These are phyloP conservation scores for Yamadazyma pseudoaaseri DNA, from an alignment of 1,139 yeast species.

Conservation along the genomic window DNA sequence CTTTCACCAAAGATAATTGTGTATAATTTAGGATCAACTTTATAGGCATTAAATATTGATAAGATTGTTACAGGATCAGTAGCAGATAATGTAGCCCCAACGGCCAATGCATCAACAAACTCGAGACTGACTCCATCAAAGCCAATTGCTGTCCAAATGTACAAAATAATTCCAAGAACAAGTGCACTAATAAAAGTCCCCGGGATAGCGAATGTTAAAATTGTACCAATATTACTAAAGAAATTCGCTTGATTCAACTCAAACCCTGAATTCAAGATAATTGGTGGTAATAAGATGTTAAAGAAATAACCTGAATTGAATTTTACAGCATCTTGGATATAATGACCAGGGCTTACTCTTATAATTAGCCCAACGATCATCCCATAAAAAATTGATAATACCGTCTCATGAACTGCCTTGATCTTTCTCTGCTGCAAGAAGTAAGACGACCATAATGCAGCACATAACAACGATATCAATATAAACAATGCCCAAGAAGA, in stretches of 20 bases:
- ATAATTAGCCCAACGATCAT: constrained; percentile 93
- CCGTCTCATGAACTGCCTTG: constrained; percentile 96
- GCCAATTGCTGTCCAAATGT: constrained; percentile 89
- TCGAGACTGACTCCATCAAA: constrained; percentile 84
- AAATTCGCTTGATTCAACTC: constrained; percentile 95
- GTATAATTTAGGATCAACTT: constrained; percentile 95
- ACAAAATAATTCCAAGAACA: constrained; percentile 81
- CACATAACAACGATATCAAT: constrained; percentile 71
- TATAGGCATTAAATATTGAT: constrained; percentile 94
- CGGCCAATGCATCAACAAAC: constrained; percentile 93
- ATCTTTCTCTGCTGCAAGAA: constrained; percentile 88
- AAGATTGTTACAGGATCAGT: constrained; percentile 98
- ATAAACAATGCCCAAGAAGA: constrained; percentile 97
- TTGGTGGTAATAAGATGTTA: constrained; percentile 92
- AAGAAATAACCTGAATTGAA: constrained; percentile 94
- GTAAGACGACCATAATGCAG: constrained; percentile 94
- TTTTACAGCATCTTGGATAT: constrained; percentile 94
- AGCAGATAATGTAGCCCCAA: constrained; percentile 96
- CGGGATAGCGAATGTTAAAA: constrained; percentile 92
- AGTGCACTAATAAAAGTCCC: constrained; percentile 93
- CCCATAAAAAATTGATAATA: constrained; percentile 91
- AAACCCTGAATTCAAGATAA: constrained; percentile 92
- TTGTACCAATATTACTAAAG: constrained; percentile 88
- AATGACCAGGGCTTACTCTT: constrained; percentile 90
- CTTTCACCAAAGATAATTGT: constrained; percentile 98